These are phyloP conservation scores for Coemansia sp. DNA, from an alignment of 192 early-diverging fungal species.

Conservation along the genomic window DNA sequence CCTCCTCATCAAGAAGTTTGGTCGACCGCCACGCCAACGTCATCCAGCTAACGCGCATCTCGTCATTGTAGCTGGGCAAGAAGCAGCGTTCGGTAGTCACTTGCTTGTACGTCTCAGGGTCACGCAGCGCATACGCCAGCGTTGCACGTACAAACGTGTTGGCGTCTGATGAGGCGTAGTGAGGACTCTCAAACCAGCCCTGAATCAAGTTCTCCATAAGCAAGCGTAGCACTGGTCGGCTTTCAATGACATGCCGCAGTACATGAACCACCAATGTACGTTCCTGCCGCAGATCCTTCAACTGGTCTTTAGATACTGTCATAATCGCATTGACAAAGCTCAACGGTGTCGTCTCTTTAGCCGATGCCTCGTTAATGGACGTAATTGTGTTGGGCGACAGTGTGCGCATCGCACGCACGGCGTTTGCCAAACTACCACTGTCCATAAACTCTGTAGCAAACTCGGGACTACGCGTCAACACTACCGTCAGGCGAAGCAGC, in stretches of 20 bases:
- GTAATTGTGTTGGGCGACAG: constrained; percentile 17
- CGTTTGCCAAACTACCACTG: constrained; percentile 59
- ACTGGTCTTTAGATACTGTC: constrained; percentile 56
- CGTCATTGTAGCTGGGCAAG: constrained; percentile 65
- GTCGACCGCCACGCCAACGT: constrained; percentile 51
- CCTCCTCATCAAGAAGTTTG: constrained; percentile 46
- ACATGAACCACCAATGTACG: constrained; percentile 80
- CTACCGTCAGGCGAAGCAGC: constrained; percentile 73
- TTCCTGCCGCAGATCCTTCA: constrained; percentile 73
- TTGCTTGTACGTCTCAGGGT: constrained; percentile 65
- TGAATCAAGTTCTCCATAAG: constrained; percentile 76
- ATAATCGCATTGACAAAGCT: constrained; percentile 60
- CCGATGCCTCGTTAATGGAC: constrained; percentile 16
- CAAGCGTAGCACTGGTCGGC: constrained; percentile 57
- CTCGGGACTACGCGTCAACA: constrained; percentile 71
- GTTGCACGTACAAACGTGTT: constrained; percentile 67
- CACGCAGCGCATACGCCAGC: constrained; percentile 58
- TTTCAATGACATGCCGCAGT: constrained; percentile 86
- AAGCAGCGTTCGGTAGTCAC: constrained; percentile 64
- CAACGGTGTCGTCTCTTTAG: constrained; percentile 39
- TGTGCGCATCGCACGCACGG: constrained; percentile 33
- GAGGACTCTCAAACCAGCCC: constrained; percentile 71
- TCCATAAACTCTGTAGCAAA: constrained; percentile 69
- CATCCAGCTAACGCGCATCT: constrained; percentile 63
- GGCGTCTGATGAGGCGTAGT: constrained; percentile 66